Conservation (phyloP, 306 rosid species). For the Quercus glauca region DNA sequence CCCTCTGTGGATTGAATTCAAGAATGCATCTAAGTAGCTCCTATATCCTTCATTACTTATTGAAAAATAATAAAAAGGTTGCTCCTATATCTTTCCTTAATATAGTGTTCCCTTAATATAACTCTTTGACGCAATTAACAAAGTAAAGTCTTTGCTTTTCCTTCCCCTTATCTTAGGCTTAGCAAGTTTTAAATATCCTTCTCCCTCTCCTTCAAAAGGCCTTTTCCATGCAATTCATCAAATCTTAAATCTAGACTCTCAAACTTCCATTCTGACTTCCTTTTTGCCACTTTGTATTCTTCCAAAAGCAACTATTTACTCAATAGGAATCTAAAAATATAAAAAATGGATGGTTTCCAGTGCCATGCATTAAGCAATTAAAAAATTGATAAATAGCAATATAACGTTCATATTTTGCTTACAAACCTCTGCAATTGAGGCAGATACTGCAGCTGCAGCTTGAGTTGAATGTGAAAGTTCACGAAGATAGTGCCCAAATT, state of each 20-base stretch:
- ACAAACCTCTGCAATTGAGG: conserved; percentile 51
- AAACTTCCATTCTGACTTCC: neutral
- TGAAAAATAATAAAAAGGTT: too few relatives aligned
- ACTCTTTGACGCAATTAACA: neutral
- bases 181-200: neutral
- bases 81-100: neutral
- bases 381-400: neutral
- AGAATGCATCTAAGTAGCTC: neutral
- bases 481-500: conserved; percentile 45
- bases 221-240: neutral
- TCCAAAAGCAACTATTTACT: neutral
- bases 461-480: conserved; percentile 47
- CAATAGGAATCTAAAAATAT: neutral
- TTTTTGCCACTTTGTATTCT: neutral
- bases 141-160: neutral
- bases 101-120: neutral
- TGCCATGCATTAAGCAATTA: neutral
- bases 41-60: neutral
- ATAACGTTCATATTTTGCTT: neutral
- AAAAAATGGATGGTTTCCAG: neutral
- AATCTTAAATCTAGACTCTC: neutral
- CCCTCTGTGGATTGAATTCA: neutral
- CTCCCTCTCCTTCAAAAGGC: neutral
- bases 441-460: conserved; percentile 49
- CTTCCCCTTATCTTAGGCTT: neutral